A percentile compares a stretch with the other conserved stretches of the same genome.
Conservation (phyloP, 2,329 filamentous ascomycete genomes). For the Lecanicillium sp. region DNA sequence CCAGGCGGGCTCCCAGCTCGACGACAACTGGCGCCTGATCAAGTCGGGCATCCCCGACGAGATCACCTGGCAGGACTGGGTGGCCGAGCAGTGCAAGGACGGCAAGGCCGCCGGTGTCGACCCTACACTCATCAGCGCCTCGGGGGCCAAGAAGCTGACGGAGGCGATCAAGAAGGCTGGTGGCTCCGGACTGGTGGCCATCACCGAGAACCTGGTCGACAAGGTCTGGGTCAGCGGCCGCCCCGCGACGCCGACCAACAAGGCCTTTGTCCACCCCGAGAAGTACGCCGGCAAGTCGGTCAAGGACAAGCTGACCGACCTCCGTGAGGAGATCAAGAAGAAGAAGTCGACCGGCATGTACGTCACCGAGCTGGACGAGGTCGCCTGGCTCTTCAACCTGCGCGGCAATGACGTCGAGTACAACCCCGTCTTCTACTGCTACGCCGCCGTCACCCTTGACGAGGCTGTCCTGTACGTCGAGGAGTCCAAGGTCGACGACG, state of each 20-base stretch:
- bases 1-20: constrained; percentile 85
- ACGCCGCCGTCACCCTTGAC: constrained; percentile 76
- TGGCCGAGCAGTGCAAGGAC: constrained; percentile 74
- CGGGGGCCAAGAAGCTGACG: constrained; percentile 59
- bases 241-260: constrained; percentile 69
- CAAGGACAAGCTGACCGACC: constrained; percentile 72
- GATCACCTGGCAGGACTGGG: constrained; percentile 97
- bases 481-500: constrained; percentile 64
- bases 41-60: constrained; percentile 93
- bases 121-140: constrained; percentile 72
- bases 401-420: constrained; percentile 93
- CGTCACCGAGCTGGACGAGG: constrained; percentile 90
- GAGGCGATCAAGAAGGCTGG: constrained; percentile 85
- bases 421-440: constrained; percentile 98
- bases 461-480: constrained; percentile 80
- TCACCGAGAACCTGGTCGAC: constrained; percentile 84
- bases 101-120: constrained; percentile 90
- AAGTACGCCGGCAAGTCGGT: constrained; percentile 79
- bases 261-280: constrained; percentile 63
- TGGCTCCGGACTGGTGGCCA: constrained; percentile 66
- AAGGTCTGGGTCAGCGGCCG: constrained; percentile 73
- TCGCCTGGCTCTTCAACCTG: constrained; percentile 98
- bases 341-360: constrained; percentile 84
- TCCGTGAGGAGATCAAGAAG: constrained; percentile 88
- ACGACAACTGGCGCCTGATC: constrained; percentile 82